Evolutionary conservation across 306 rosid genomes (phyloP).

Genomic region (Carpinus fangiana): DNA sequence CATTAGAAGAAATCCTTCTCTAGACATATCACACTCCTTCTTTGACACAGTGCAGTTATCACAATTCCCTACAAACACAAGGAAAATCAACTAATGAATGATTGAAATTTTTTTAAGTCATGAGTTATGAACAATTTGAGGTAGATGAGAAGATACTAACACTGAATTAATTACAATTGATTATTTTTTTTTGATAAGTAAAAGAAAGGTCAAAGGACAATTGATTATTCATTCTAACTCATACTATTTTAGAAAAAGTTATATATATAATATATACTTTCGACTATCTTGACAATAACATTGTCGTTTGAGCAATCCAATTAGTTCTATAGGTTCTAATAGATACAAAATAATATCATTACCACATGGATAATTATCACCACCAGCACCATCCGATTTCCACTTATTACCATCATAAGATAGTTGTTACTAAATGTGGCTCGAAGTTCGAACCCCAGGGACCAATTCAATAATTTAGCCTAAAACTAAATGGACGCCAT

Average conservation of each 20-base stretch:
- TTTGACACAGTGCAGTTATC: constrained; percentile 71
- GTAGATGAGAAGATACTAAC: not conserved
- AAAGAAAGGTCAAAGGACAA: too few species aligned
- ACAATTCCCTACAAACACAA: constrained; percentile 64
- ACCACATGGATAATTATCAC: not conserved
- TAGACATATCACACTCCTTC: constrained; percentile 76
- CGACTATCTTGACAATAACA: not conserved
- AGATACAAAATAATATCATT: not conserved
- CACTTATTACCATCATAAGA: not conserved
- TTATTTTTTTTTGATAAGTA: too few species aligned
- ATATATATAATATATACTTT: not conserved
- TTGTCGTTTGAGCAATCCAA: not conserved
- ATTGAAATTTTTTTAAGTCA: not conserved
- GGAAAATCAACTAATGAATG: constrained; percentile 19
- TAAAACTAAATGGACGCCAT: not conserved
- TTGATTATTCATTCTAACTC: not conserved
- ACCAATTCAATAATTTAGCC: not conserved
- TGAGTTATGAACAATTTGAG: not conserved
- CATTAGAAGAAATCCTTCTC: constrained; percentile 85
- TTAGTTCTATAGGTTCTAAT: not conserved
- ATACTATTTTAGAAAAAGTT: not conserved
- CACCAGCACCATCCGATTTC: constrained; percentile 11
- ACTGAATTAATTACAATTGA: not conserved
- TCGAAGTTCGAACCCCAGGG: not conserved
- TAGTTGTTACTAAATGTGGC: not conserved